These are phyloP conservation scores for Infundibulicybe gibba DNA, from an alignment of 768 basidiomycete genomes.

Conservation along the genomic window DNA sequence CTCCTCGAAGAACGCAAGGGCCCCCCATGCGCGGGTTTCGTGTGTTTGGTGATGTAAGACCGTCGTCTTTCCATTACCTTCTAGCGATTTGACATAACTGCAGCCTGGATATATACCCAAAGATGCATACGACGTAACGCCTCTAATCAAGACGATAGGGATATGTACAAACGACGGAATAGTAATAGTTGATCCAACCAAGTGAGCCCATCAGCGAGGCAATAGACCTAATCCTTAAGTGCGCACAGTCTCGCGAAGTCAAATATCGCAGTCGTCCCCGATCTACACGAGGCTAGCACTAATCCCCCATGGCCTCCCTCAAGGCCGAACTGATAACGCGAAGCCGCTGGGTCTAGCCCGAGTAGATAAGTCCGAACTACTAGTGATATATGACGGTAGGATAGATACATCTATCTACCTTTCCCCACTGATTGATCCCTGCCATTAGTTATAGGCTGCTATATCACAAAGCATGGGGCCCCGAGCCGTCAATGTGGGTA, in stretches of 20 bases:
- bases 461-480: conserved; percentile 65
- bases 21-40: conserved; percentile 44
- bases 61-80: background rate
- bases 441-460: conserved; percentile 67
- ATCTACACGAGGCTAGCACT: conserved; percentile 39
- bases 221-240: background rate
- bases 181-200: conserved; percentile 61
- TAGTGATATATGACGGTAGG: conserved; percentile 77
- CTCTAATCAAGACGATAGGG: conserved; percentile 59
- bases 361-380: conserved; percentile 47
- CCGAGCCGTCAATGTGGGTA: conserved; percentile 60
- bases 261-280: conserved; percentile 51
- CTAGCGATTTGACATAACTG: background rate
- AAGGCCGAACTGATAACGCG: conserved; percentile 55
- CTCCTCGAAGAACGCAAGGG: conserved; percentile 29
- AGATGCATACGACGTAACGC: conserved; percentile 59
- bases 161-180: conserved; percentile 65
- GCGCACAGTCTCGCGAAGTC: conserved; percentile 35
- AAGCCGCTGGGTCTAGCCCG: conserved; percentile 69
- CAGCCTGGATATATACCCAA: conserved; percentile 71
- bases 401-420: conserved; percentile 1
- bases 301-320: conserved; percentile 44
- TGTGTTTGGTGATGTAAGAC: conserved; percentile 61
- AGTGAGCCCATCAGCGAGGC: conserved; percentile 42
- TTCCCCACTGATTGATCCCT: conserved; percentile 4